Conservation (phyloP, 768 basidiomycete species). For the Boletus sp. region DNA sequence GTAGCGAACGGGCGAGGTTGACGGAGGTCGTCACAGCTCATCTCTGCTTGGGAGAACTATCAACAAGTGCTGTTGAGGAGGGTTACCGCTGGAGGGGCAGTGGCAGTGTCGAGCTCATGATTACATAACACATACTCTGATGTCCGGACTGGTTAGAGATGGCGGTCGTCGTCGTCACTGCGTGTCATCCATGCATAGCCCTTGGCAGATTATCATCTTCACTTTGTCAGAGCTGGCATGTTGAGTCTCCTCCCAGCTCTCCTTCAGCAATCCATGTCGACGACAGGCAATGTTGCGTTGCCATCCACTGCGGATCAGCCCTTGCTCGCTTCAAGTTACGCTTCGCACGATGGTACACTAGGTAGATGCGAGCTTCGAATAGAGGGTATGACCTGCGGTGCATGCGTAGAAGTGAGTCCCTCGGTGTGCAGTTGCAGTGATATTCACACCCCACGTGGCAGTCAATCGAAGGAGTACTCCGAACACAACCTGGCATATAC, state of each 20-base stretch:
- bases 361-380: constrained; percentile 77
- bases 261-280: constrained; percentile 1
- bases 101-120: background rate
- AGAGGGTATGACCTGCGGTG: constrained; percentile 89
- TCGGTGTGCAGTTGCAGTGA: background rate
- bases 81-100: constrained; percentile 12
- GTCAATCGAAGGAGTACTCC: constrained; percentile 84
- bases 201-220: too few species aligned
- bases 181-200: background rate
- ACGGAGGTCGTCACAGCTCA: constrained; percentile 48
- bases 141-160: background rate
- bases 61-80: constrained; percentile 68
- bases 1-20: background rate
- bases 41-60: constrained; percentile 78
- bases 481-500: constrained; percentile 83
- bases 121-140: constrained; percentile 11
- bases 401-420: constrained; percentile 77
- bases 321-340: constrained; percentile 18
- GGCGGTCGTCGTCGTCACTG: background rate
- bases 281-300: background rate
- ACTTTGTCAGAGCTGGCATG: background rate
- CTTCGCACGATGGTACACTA: constrained; percentile 18
- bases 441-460: constrained; percentile 25
- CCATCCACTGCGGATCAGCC: constrained; percentile 21
- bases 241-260: background rate